A percentile compares a stretch with the other conserved stretches of the same genome.
These are phyloP conservation scores for Cyclotella cryptica DNA, from an alignment of 108 stramenopile genomes.

Conservation along the genomic window DNA sequence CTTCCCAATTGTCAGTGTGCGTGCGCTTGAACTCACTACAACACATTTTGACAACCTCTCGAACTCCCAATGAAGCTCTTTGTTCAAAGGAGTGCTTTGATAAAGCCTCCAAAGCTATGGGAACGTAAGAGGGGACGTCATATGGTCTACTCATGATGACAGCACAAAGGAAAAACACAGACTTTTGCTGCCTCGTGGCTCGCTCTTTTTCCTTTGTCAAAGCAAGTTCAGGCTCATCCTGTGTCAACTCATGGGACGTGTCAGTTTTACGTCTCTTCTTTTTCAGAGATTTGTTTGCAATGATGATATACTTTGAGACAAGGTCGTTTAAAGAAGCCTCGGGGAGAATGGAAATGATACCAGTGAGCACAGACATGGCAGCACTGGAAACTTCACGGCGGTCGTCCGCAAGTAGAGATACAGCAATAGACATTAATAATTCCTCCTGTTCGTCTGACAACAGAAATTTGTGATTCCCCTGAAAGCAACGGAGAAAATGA, in stretches of 20 bases:
- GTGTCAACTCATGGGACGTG: neutral
- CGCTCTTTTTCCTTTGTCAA: slow-evolving; percentile 65
- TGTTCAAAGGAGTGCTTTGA: slow-evolving; percentile 91
- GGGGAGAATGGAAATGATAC: slow-evolving; percentile 79
- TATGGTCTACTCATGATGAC: slow-evolving; percentile 83
- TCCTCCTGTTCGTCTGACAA: slow-evolving; percentile 67
- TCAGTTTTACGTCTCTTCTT: slow-evolving; percentile 65
- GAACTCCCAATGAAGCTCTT: slow-evolving; percentile 79
- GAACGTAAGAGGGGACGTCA: slow-evolving; percentile 84
- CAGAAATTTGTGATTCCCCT: slow-evolving; percentile 85
- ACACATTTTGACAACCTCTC: slow-evolving; percentile 89
- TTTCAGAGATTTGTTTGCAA: slow-evolving; percentile 77
- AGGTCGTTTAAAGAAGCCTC: slow-evolving; percentile 55
- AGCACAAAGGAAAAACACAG: slow-evolving; percentile 86
- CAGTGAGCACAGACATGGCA: slow-evolving; percentile 85
- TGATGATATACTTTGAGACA: slow-evolving; percentile 72
- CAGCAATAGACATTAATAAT: slow-evolving; percentile 61
- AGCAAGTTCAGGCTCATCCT: slow-evolving; percentile 47
- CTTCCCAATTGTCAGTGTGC: slow-evolving; percentile 92
- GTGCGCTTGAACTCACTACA: slow-evolving; percentile 91
- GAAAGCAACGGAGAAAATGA: slow-evolving; percentile 86
- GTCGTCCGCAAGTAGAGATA: slow-evolving; percentile 79
- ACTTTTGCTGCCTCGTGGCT: slow-evolving; percentile 75
- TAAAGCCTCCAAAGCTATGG: slow-evolving; percentile 83
- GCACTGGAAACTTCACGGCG: slow-evolving; percentile 72